Conservation (phyloP, 1,284 basidiomycete species). For the Butyriboletus appendiculatus region DNA sequence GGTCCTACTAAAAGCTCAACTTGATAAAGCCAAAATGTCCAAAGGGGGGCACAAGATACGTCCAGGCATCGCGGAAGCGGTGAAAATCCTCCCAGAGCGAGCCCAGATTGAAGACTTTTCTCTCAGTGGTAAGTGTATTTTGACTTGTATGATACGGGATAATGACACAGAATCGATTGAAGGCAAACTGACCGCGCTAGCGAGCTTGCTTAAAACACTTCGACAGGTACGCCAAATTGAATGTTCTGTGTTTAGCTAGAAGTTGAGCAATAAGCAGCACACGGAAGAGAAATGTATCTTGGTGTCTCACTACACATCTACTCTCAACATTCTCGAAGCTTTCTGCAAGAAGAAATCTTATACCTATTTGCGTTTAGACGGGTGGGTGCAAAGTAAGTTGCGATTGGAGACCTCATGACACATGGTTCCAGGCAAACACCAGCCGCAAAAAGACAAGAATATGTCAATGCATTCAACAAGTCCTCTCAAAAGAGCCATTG, state of each 20-base stretch:
- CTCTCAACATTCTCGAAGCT: constrained; percentile 89
- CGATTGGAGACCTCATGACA: background rate
- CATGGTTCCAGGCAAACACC: constrained; percentile 65
- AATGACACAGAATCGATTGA: constrained; percentile 6
- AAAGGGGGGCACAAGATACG: constrained; percentile 43
- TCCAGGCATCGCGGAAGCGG: constrained; percentile 61
- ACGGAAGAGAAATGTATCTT: constrained; percentile 94
- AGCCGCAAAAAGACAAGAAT: constrained; percentile 78
- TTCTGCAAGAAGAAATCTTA: constrained; percentile 81
- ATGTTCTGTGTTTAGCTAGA: background rate
- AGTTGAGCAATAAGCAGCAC: constrained; percentile 38
- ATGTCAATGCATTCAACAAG: constrained; percentile 81
- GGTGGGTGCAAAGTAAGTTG: constrained; percentile 46
- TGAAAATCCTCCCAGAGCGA: constrained; percentile 65
- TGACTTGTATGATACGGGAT: background rate
- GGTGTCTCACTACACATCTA: constrained; percentile 89
- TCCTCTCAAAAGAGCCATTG: constrained; percentile 69
- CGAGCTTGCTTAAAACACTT: constrained; percentile 70
- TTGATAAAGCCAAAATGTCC: constrained; percentile 37
- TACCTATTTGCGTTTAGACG: constrained; percentile 86
- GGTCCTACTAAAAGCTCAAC: constrained; percentile 69
- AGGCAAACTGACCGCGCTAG: constrained; percentile 85
- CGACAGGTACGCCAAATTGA: constrained; percentile 46
- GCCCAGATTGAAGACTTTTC: constrained; percentile 68
- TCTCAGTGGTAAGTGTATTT: constrained; percentile 62